A percentile compares a stretch with the other conserved stretches of the same genome.
Conservation (phyloP, 1,284 basidiomycete genomes). For the Schizopora paradoxa region DNA sequence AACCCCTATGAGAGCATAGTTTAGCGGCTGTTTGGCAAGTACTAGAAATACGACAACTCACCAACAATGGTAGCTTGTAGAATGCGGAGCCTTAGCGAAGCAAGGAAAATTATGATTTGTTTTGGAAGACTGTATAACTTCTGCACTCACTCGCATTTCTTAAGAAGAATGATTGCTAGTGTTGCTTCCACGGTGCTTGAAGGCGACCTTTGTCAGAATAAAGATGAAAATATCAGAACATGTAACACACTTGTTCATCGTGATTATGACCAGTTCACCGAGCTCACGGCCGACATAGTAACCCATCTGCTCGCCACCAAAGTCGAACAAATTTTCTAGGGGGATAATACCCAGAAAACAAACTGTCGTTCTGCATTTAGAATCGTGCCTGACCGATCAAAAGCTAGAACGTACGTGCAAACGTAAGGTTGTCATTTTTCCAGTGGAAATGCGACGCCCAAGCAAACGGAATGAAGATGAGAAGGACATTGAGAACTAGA, state of each 20-base stretch:
- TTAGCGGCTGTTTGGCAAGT: slow-evolving; percentile 1
- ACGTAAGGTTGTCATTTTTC: slow-evolving; percentile 25
- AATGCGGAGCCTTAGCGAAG: slow-evolving; percentile 33
- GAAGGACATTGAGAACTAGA: slow-evolving; percentile 57
- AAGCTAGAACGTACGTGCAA: slow-evolving; percentile 32
- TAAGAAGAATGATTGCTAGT: slow-evolving; percentile 58
- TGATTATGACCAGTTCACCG: slow-evolving; percentile 25
- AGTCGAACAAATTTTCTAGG: slow-evolving; percentile 25
- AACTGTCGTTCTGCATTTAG: slow-evolving; percentile 25
- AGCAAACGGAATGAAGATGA: slow-evolving; percentile 58
- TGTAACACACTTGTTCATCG: slow-evolving; percentile 30
- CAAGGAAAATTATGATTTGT: no score
- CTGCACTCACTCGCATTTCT: slow-evolving; percentile 58
- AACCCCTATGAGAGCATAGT: slow-evolving; percentile 39
- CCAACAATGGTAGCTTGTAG: slow-evolving; percentile 58
- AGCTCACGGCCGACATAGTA: slow-evolving; percentile 22
- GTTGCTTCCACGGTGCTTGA: slow-evolving; percentile 50
- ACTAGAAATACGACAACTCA: slow-evolving; percentile 22
- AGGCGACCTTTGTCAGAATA: no score
- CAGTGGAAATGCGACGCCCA: slow-evolving; percentile 52
- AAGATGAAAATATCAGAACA: neutral
- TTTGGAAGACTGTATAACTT: no score
- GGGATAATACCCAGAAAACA: slow-evolving; percentile 22
- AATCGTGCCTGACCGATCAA: neutral
- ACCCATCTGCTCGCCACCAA: slow-evolving; percentile 24